Evolutionary conservation across 495 filamentous ascomycete genomes (phyloP), one percentile per base, ranked within the genome.

Genomic region (Neurospora sp.): DNA sequence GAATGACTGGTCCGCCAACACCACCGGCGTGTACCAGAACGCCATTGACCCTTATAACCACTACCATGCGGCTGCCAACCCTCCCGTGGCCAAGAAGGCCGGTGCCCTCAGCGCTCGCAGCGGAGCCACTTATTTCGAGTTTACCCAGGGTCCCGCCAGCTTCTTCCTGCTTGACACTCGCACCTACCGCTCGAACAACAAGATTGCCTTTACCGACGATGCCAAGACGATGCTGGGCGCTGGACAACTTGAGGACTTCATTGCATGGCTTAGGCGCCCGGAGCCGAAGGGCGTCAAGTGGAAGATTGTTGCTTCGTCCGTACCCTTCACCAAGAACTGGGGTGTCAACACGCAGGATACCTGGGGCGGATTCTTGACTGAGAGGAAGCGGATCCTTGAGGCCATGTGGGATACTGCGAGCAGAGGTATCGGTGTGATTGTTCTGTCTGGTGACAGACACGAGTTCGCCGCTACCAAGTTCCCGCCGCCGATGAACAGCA

Each of bases 311-410:
- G 89, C 92, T 6, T 93, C 91, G 68, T 92, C 91, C 39, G 90
- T 98, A 39, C 96, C 96, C 0, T 97, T 99, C 81, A 98, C 96
- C 16, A 94, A 96, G 81, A 99, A 99, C 81, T 99, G 96, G 96
- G 89, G 86, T 38, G 86, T 96, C 75, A 92, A 93, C 71, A 88
- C 85, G 5, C 83, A 87, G 53, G 96, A 99, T 77, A 98, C 96
- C 4, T 99, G 96, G 96, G 93, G 91, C 42, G 94, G 93, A 0
- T 97, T 94, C 81, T 84, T 97, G 14, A 76, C 85, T 61, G 96
- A 99, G 82, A 89, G 96, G 18, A 87, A 85, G 39, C 86, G 82
- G 72, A 88, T 99, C 61, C 89, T 98, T 59, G 90, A 97, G 77
- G 91, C 92, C 10, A 97, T 97, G 89, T 98, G 96, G 94, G 89